phyloP scores from a whole-genome alignment of 352 stramenopile species.

The Aphanomyces astaci region DNA sequence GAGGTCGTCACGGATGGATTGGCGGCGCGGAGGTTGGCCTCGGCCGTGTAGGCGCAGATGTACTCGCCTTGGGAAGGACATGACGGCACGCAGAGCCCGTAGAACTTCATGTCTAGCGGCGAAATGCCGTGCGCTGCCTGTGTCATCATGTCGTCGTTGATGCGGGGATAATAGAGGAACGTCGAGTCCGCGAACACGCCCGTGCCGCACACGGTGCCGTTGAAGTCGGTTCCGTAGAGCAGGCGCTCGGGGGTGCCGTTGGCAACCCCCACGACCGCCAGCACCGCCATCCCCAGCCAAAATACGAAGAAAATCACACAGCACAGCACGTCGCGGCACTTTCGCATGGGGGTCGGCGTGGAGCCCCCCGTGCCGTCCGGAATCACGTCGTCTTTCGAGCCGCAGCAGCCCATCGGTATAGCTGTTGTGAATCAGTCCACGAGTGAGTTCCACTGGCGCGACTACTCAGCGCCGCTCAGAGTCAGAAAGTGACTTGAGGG shows the following conservation, averaged over 20 bases:
- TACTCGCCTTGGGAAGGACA: constrained; percentile 46
- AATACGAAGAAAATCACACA: constrained; percentile 59
- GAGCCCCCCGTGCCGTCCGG: constrained; percentile 36
- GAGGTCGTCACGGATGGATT: constrained; percentile 33
- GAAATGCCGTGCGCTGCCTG: constrained; percentile 37
- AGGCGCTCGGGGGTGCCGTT: constrained; percentile 60
- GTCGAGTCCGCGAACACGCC: constrained; percentile 26
- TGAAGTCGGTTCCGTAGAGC: constrained; percentile 65
- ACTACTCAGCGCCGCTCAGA: no score
- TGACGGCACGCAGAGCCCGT: constrained; percentile 50
- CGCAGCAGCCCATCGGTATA: constrained; percentile 56
- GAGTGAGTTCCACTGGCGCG: neutral
- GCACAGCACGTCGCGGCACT: constrained; percentile 66
- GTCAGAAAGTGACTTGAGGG: no score
- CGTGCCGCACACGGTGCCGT: constrained; percentile 64
- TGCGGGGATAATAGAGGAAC: constrained; percentile 67
- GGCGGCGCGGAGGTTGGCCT: constrained; percentile 42
- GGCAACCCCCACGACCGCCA: constrained; percentile 44
- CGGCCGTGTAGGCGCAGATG: constrained; percentile 71
- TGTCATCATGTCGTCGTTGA: constrained; percentile 66
- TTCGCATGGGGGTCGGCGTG: constrained; percentile 41
- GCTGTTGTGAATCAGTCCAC: neutral
- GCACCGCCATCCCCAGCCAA: constrained; percentile 62
- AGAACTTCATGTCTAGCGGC: constrained; percentile 52
- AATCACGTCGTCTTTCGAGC: constrained; percentile 38